Base-by-base conservation (phyloP, 2,329 filamentous ascomycete species). In the Sarocladium strictum region DNA sequence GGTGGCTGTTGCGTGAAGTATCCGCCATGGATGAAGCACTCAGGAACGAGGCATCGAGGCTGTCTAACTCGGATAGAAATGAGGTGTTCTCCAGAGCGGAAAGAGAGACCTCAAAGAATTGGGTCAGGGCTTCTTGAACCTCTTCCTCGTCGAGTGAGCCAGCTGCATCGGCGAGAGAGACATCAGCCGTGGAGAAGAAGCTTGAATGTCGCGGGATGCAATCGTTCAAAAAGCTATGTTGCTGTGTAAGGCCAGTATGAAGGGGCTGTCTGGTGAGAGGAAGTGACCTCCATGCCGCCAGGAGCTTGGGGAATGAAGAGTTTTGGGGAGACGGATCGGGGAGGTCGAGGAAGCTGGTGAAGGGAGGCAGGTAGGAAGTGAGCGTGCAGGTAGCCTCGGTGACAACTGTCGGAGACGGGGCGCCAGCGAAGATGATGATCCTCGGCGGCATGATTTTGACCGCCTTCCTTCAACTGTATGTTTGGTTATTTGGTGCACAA, bases 61-160 rank as follows among this genome's bases (percentile, higher is more conserved):
- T 62, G 40, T 57, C 41, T 29, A 65, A 63, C 3, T 65, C 64
- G 87, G 80, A 1, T 85, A 87, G 0, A 84, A 87, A 1, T 79
- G 69, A 68, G 14, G 83, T 80, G 58, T 89, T 78, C 64, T 95
- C 83, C 14, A 86, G 72, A 2, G 84, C 80, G 50, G 32, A 38
- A 3, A 95, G 78, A 0, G 90, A 94, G 62, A 93, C 83, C 59
- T 94, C 82, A 62, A 90, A 88, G 66, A 94, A 95, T 55, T 85
- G 78, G 3, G 81, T 79, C 3, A 85, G 68, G 0, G 75, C 58
- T 17, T 72, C 65, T 26, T 67, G 67, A 2, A 65, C 66, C 9
- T 73, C 72, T 49, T 70, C 67, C 17, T 57, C 45, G 2, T 63
- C 59, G 21, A 61, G 57, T 1, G 63, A 57, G 24, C 57, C 58